These are phyloP conservation scores for Chaetomiaceae sp. DNA, from an alignment of 2,329 filamentous ascomycete genomes.

Conservation along the genomic window DNA sequence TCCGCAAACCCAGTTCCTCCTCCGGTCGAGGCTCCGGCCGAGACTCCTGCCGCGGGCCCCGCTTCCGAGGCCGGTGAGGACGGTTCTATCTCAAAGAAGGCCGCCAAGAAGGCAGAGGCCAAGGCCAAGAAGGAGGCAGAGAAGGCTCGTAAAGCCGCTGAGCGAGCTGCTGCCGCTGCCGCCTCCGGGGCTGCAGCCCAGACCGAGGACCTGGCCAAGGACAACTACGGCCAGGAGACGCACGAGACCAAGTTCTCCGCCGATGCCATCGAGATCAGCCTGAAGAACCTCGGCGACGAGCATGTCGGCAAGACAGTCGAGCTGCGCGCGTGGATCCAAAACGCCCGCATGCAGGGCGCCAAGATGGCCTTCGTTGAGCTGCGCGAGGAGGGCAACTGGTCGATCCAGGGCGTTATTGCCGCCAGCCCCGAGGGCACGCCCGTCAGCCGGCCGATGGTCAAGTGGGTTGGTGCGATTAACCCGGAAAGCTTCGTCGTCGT, in stretches of 20 bases:
- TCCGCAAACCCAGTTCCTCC: conserved; percentile 17
- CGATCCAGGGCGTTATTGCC: conserved; percentile 75
- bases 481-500: conserved; percentile 79
- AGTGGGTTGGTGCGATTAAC: conserved; percentile 73
- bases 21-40: conserved; percentile 15
- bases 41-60: conserved; percentile 8
- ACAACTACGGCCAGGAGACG: conserved; percentile 71
- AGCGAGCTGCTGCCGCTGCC: conserved; percentile 68
- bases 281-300: conserved; percentile 60
- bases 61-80: conserved; percentile 31
- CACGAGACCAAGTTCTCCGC: conserved; percentile 48
- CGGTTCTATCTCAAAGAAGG: conserved; percentile 66
- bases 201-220: conserved; percentile 62
- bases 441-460: conserved; percentile 86
- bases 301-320: conserved; percentile 67
- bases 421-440: conserved; percentile 59
- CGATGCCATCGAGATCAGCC: conserved; percentile 53
- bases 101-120: conserved; percentile 74
- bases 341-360: conserved; percentile 79
- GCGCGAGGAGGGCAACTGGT: conserved; percentile 67
- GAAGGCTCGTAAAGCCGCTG: conserved; percentile 69
- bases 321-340: conserved; percentile 79
- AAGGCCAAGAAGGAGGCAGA: conserved; percentile 86
- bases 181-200: conserved; percentile 60
- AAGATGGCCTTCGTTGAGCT: conserved; percentile 91